Evolutionary conservation across 805 yeast species (phyloP), one percentile per base, ranked within the genome.

Genomic region (Yarrowia phangngaensis): DNA sequence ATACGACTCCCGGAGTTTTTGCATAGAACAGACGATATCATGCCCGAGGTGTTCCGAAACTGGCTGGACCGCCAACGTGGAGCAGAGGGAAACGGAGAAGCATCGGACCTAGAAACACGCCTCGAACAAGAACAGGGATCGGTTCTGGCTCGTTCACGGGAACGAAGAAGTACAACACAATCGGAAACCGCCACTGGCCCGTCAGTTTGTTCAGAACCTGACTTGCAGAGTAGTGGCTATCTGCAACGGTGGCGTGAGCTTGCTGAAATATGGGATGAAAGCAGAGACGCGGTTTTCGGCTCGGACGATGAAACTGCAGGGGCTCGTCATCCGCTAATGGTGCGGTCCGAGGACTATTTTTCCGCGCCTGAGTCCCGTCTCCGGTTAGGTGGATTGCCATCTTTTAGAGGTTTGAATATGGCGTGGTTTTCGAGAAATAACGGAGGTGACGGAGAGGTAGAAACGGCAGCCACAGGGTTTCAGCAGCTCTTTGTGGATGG

Each of bases 401-500:
- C 35, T 3, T 38, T 38, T 11, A 32, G 45, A 24, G 45, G 45
- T 1, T 32, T 38, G 24, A 38, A 38, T 9, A 38, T 38, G 45
- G 45, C 45, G 5, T 38, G 45, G 45, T 38, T 38, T 9, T 26
- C 43, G 3, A 14, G 43, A 16, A 30, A 24, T 8, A n/a, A 32
- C 4, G 32, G 24, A 6, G 45, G 27, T 8, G 16, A n/a, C n/a
- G 45, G 26, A n/a, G 32, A 38, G 8, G 45, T 32, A 14, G 45
- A 31, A 1, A 4, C 32, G 6, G 45, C 45, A 6, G 45, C 45
- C 6, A 27, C 45, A 15, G 45, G 45, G 3, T 38, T 38, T 19
- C 45, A 38, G 24, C 45, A 38, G 19, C 45, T 38, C 22, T 38
- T 38, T 38, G 45, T 38, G 20, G 45, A 38, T 22, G 45, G 45